Percentiles rank a stretch among this genome's conserved stretches.
Evolutionary conservation across 169 alveolate species (phyloP).

Genomic region (Babesia ovata): DNA sequence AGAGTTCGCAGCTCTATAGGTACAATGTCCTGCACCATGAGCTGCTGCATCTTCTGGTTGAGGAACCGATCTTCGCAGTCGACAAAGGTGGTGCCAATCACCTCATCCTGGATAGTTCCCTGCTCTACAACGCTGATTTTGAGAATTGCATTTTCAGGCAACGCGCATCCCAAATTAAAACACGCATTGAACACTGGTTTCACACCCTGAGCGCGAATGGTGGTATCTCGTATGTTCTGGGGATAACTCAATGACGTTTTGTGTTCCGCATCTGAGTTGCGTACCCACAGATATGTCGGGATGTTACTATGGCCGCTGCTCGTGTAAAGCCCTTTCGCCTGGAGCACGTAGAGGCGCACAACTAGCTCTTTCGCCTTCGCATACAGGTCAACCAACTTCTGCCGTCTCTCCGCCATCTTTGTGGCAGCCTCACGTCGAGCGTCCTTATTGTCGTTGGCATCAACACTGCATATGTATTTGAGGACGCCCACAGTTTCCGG

Average conservation of each 20-base stretch:
- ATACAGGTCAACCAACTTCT: constrained; percentile 27
- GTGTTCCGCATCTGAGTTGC: constrained; percentile 78
- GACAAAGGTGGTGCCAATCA: constrained; percentile 85
- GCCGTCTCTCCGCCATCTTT: constrained; percentile 31
- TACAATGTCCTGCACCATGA: constrained; percentile 78
- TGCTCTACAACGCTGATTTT: constrained; percentile 82
- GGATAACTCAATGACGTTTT: constrained; percentile 77
- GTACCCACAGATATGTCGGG: constrained; percentile 75
- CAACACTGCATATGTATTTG: constrained; percentile 80
- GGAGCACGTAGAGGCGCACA: constrained; percentile 84
- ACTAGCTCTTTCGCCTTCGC: constrained; percentile 77
- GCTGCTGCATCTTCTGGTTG: constrained; percentile 77
- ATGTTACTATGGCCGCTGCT: constrained; percentile 78
- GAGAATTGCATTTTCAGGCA: constrained; percentile 86
- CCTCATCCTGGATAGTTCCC: constrained; percentile 85
- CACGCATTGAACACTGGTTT: constrained; percentile 87
- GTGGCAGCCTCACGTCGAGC: constrained; percentile 26
- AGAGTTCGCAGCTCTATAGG: constrained; percentile 81
- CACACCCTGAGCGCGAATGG: constrained; percentile 77
- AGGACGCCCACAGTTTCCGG: constrained; percentile 88
- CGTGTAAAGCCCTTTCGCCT: constrained; percentile 87
- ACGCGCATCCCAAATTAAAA: constrained; percentile 83
- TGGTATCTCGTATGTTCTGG: constrained; percentile 69
- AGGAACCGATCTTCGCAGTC: constrained; percentile 89
- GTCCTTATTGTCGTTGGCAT: constrained; percentile 7